These are phyloP conservation scores for Xylaria cubensis DNA, from an alignment of 495 filamentous ascomycete genomes.

Conservation along the genomic window DNA sequence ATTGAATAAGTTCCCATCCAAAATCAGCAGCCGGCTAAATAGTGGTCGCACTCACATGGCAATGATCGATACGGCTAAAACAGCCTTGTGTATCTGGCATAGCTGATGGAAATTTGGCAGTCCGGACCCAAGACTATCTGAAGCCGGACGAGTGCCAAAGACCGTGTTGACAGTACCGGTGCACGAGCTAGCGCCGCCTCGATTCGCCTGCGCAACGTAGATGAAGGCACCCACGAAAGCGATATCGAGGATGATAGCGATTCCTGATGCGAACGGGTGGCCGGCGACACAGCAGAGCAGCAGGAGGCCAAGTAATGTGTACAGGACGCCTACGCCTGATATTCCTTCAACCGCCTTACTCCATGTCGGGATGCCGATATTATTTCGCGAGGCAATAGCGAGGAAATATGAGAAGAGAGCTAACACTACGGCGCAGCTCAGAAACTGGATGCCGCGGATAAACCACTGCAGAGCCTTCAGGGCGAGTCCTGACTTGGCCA, in stretches of 20 bases:
- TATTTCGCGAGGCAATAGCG: conserved; percentile 63
- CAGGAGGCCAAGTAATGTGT: conserved; percentile 71
- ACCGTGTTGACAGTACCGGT: conserved; percentile 68
- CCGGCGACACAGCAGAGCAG: conserved; percentile 82
- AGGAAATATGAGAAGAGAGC: conserved; percentile 83
- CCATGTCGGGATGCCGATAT: conserved; percentile 65
- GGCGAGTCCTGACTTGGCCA: conserved; percentile 58
- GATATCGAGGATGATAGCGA: conserved; percentile 71
- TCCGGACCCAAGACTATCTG: conserved; percentile 44
- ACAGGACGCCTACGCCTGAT: conserved; percentile 73
- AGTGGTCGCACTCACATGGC: conserved; percentile 66
- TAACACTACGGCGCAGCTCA: conserved; percentile 72
- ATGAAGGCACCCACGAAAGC: conserved; percentile 64
- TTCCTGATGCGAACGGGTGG: conserved; percentile 66
- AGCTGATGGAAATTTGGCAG: conserved; percentile 61
- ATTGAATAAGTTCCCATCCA: conserved; percentile 25
- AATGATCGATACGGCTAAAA: conserved; percentile 78
- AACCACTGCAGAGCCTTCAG: conserved; percentile 68
- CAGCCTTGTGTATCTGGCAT: conserved; percentile 74
- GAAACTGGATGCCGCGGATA: conserved; percentile 73
- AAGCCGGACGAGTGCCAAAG: conserved; percentile 65
- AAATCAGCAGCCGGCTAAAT: neutral
- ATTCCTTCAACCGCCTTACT: conserved; percentile 83
- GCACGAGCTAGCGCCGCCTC: conserved; percentile 68
- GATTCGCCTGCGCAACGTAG: conserved; percentile 66